phyloP scores from a whole-genome alignment of 352 stramenopile species.

The Phytophthora cryptogea region DNA sequence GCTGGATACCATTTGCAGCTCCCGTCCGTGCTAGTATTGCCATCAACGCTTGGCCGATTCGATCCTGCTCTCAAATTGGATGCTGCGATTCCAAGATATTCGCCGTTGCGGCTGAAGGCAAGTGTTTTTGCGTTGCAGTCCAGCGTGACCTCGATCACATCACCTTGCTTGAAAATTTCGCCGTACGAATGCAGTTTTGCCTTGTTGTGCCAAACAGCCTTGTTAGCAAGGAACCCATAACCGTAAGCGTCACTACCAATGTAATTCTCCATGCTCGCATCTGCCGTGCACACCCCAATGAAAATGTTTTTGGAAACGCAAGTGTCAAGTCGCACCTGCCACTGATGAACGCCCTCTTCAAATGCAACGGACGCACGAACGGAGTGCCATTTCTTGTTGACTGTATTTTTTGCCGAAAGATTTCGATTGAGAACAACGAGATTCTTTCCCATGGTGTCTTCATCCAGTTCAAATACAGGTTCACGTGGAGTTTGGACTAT shows the following conservation, averaged over 20 bases:
- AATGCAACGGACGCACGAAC: constrained; percentile 72
- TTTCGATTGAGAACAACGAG: constrained; percentile 75
- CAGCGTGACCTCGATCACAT: constrained; percentile 84
- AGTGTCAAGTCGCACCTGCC: constrained; percentile 87
- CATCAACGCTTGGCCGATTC: constrained; percentile 1
- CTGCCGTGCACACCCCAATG: constrained; percentile 76
- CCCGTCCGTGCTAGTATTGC: constrained; percentile 1
- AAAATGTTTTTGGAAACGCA: constrained; percentile 94
- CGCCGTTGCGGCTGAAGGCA: constrained; percentile 86
- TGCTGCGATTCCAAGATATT: constrained; percentile 84
- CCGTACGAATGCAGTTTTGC: constrained; percentile 88
- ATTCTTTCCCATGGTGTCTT: constrained; percentile 69
- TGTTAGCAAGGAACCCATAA: constrained; percentile 93
- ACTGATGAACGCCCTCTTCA: constrained; percentile 81
- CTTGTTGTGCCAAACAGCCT: constrained; percentile 93
- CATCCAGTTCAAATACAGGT: constrained; percentile 76
- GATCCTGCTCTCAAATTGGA: constrained; percentile 54
- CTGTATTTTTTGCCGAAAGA: constrained; percentile 80
- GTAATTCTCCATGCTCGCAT: constrained; percentile 89
- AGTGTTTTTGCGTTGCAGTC: constrained; percentile 85
- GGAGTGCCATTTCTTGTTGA: constrained; percentile 93
- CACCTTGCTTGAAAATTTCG: constrained; percentile 91
- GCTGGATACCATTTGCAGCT: constrained; percentile 83
- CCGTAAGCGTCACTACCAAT: constrained; percentile 85
- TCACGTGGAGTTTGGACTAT: constrained; percentile 58